Conservation (phyloP, 371 early-diverging fungal genomes). For the Mortierella sp. region DNA sequence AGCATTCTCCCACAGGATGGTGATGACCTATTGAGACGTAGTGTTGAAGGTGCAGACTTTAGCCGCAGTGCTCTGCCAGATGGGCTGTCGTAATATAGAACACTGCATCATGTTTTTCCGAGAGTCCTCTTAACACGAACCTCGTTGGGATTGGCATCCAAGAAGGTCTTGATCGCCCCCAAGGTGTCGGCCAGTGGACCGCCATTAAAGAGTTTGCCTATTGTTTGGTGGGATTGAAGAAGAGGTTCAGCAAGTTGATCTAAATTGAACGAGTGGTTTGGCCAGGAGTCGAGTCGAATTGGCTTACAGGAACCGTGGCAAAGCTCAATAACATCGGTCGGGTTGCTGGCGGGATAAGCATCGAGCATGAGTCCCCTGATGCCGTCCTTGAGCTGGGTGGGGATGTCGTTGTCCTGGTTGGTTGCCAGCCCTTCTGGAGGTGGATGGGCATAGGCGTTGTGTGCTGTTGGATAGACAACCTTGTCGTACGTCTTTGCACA, state of each 20-base stretch:
- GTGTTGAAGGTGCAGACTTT: not conserved
- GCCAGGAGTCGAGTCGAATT: too few species aligned
- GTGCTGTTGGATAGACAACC: slow-evolving; percentile 73
- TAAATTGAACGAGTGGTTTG: not conserved
- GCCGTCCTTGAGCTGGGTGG: slow-evolving; percentile 74
- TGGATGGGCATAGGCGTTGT: slow-evolving; percentile 75
- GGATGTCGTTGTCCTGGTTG: slow-evolving; percentile 72
- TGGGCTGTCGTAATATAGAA: not conserved
- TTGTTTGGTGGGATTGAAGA: too few species aligned
- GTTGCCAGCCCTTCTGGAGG: slow-evolving; percentile 63
- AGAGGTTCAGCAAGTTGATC: not conserved
- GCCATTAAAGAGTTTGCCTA: slow-evolving; percentile 62
- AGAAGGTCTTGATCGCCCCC: slow-evolving; percentile 60
- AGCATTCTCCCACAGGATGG: slow-evolving; percentile 78
- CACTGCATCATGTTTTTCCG: not conserved
- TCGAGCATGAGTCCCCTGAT: slow-evolving; percentile 80
- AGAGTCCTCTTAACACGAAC: slow-evolving; percentile 17
- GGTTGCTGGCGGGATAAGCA: slow-evolving; percentile 55
- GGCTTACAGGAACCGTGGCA: slow-evolving; percentile 75
- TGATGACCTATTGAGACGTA: slow-evolving; percentile 58
- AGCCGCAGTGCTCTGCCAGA: not conserved
- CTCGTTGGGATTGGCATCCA: slow-evolving; percentile 74
- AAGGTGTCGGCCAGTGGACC: slow-evolving; percentile 68
- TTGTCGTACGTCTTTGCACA: slow-evolving; percentile 68
- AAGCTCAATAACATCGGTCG: slow-evolving; percentile 61